phyloP scores from a whole-genome alignment of 768 basidiomycete species.

The Sutorius australiensis region DNA sequence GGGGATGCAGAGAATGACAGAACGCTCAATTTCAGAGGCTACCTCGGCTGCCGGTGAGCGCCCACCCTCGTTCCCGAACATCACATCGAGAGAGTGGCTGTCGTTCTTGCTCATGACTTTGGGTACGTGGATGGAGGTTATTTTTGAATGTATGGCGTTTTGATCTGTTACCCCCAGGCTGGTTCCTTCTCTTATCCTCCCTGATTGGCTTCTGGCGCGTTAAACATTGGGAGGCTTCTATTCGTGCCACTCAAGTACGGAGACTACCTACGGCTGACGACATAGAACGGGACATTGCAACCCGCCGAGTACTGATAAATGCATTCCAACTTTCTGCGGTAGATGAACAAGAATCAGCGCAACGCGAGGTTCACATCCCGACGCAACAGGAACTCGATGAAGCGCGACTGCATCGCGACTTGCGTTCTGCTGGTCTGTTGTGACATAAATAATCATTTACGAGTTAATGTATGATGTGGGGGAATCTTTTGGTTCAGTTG shows the following conservation, averaged over 20 bases:
- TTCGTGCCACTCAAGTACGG: conserved; percentile 43
- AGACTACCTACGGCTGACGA: conserved; percentile 35
- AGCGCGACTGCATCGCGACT: conserved; percentile 44
- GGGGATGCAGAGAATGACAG: conserved; percentile 11
- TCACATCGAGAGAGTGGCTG: conserved; percentile 78
- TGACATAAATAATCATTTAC: conserved; percentile 17
- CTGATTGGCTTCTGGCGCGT: conserved; percentile 78
- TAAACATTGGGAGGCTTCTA: conserved; percentile 77
- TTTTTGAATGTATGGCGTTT: not conserved
- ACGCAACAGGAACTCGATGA: conserved; percentile 38
- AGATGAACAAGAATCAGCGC: conserved; percentile 15
- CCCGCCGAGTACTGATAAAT: conserved; percentile 48
- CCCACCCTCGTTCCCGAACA: conserved; percentile 22
- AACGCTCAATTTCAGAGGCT: conserved; percentile 22
- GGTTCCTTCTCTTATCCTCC: conserved; percentile 88
- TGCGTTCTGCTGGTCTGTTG: conserved; percentile 54
- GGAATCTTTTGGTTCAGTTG: not conserved
- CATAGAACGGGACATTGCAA: conserved; percentile 47
- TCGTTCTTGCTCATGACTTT: conserved; percentile 90
- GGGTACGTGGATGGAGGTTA: conserved; percentile 40
- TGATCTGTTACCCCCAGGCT: conserved; percentile 46
- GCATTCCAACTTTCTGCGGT: conserved; percentile 47
- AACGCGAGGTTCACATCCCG: conserved; percentile 18
- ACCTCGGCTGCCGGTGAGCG: conserved; percentile 26
- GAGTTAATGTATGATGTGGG: conserved; percentile 7